Evolutionary conservation across 177 flowering plant genomes (phyloP), one percentile per base, ranked within the genome.

Genomic region (Vitis hybrid): DNA sequence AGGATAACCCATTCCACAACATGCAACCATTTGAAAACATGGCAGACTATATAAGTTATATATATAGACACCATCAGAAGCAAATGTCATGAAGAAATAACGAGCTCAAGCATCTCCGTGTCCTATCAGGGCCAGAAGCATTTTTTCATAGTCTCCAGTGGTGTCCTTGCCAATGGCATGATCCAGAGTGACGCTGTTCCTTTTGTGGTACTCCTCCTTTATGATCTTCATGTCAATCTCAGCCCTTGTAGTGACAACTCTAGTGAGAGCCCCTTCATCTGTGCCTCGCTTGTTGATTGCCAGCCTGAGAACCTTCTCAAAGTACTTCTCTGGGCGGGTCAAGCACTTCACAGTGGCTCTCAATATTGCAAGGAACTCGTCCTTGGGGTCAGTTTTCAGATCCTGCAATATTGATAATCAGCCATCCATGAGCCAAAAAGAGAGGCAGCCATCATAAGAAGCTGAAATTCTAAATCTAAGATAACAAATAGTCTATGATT

Each of bases 231-330:
- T 63, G 81, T 91, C 97, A 11, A 89, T 81, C 81, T 92, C 98
- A 3, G 98, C 94, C 40, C 97, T 84, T 14, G 97, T 88, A 10
- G 87, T 76, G 7, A 94, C 82, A 52, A 94, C 91, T 71, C 98
- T 80, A 27, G 93, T 94, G 9, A 94, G 88, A 69, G 91, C 94
- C 7, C 84, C 87, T 74, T 94, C 98, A 70, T 92, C 94, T 13
- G 95, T 92, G 61, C 98, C 97, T 1, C 4, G 49, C 67, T 72
- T 81, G 79, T 87, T 87, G 62, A 94, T 90, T 11, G 91, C 87
- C 51, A 74, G 71, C 5, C 94, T 86, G 13, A 92, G 84, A 60
- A 83, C 78, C 81, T 92, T 87, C 86, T 85, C 97, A 56, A 91
- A 91, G 68, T 92, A 89, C 66, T 75, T 85, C 77, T 87, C 89